Percentiles rank a stretch among this genome's conserved stretches.
Conservation (phyloP, 2,329 filamentous ascomycete species). For the Colletotrichum endophyticum region DNA sequence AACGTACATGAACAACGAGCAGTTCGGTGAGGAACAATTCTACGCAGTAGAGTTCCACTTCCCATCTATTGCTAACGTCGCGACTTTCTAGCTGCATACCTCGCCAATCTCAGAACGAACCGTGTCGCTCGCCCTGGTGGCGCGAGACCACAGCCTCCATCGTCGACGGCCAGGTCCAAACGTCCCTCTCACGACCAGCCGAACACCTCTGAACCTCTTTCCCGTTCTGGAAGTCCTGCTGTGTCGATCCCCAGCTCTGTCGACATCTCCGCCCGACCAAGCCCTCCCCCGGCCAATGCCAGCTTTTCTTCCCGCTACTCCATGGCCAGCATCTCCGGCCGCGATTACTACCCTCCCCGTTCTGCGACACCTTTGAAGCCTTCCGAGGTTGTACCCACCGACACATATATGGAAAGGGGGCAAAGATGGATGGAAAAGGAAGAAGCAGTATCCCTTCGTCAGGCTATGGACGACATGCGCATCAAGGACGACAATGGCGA, state of each 20-base stretch:
- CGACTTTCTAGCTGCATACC: conserved; percentile 13
- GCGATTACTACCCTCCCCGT: conserved; percentile 57
- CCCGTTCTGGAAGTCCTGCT: background rate
- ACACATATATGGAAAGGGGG: conserved; percentile 75
- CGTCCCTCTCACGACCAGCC: conserved; percentile 32
- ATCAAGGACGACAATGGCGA: conserved; percentile 42
- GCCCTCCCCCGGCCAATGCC: conserved; percentile 23
- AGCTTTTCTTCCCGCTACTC: conserved; percentile 59
- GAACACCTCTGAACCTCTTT: conserved; percentile 25
- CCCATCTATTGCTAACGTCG: background rate
- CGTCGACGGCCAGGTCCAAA: conserved; percentile 34
- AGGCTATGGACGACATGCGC: conserved; percentile 77
- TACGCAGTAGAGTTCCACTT: background rate
- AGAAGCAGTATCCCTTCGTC: conserved; percentile 71
- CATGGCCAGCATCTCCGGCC: conserved; percentile 45
- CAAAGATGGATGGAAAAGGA: conserved; percentile 83
- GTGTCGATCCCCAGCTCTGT: conserved; percentile 9
- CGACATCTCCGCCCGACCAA: conserved; percentile 18
- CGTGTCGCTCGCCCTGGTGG: conserved; percentile 72
- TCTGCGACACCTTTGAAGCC: conserved; percentile 54
- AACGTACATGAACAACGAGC: conserved; percentile 69
- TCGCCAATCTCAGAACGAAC: conserved; percentile 70
- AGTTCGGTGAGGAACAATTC: conserved; percentile 60
- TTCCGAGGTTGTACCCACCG: conserved; percentile 66
- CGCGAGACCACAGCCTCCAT: conserved; percentile 64